Evolutionary conservation across 257 asterid species (phyloP), one percentile per base, ranked within the genome.

Genomic region (Linderniella brevidens): DNA sequence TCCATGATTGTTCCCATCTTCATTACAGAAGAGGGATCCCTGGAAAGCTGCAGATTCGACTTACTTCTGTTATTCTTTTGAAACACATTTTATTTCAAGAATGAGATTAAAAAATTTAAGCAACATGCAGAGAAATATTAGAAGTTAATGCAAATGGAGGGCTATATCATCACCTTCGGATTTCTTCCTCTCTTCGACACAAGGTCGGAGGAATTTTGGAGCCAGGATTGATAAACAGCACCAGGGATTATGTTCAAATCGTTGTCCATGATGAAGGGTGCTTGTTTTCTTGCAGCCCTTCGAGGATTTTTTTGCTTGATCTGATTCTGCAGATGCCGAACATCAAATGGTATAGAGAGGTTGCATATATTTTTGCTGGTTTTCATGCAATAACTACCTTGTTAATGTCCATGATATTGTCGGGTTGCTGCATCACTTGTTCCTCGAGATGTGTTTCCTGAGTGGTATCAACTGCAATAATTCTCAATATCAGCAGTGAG

Each of bases 151-250:
- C 17, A 46, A 53, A 10, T 11, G 49, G 39, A 19, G 52, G 13
- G 16, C 37, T 13, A 39, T 13, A 39, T 39, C 48, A 55, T 40
- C 57, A 76, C 93, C 76, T 72, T 69, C 47, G 68, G 62, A 56
- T 65, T 74, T 69, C 70, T 69, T 54, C 68, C 74, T 70, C 82
- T 64, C 53, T 65, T 62, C 49, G 80, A 59, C 62, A 66, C 50
- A 46, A 80, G 61, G 59, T 77, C 87, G 48, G 86, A 69, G 48
- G 83, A 44, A 61, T 62, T 51, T 48, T 60, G 72, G 51, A 88
- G 96, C 98, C 98, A 88, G 43, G 77, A 65, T 59, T 84, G 92
- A 76, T 78, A 88, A 42, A 65, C 55, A 12, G 66, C 79, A 69
- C 94, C 85, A 41, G 93, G 75, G 57, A 88, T 76, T 58, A 88